Evolutionary conservation across 208 protist species (phyloP), one percentile per base, ranked within the genome.

Genomic region (Wallacemonas sp.): DNA sequence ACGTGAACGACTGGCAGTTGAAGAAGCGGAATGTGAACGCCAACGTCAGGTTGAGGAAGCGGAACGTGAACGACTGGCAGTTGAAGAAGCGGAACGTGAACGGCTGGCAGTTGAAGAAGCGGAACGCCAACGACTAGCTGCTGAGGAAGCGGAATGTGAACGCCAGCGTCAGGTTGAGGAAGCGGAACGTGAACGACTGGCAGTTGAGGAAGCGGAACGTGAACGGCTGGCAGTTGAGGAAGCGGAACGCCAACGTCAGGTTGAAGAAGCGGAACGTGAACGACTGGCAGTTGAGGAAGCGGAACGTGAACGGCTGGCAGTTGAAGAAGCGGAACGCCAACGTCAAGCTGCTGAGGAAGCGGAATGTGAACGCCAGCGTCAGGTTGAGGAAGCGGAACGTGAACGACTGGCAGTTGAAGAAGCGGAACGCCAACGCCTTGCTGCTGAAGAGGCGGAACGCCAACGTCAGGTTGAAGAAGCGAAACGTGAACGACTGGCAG

Each of bases 61-160:
- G 23, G 44, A 49, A n/a, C n/a, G n/a, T n/a, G n/a, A n/a, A n/a
- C n/a, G n/a, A n/a, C n/a, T n/a, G n/a, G n/a, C n/a, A n/a, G 36
- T 14, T 41, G 36, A 6, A 30, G 29, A 61, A 41, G 65, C 65
- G 2, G 55, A 70, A 38, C 65, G 65, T 46, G 26, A 55, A 33
- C 65, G 55, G 29, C 30, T 56, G 0, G 56, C 16, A 16, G 44
- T 29, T 12, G 39, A 55, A 41, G 54, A 56, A 23, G 65, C 65
- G 12, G 56, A 69, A 39, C n/a, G 58, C 44, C 9, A 33, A 43
- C 26, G 36, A 21, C 23, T 29, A 67, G 21, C 29, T 65, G 49
- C 68, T n/a, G n/a, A n/a, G n/a, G n/a, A n/a, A n/a, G n/a, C n/a
- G n/a, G n/a, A n/a, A n/a, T n/a, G n/a, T n/a, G n/a, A n/a, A n/a